Evolutionary conservation across 2,329 filamentous ascomycete species (phyloP).

Genomic region (Colletotrichum paranaense): DNA sequence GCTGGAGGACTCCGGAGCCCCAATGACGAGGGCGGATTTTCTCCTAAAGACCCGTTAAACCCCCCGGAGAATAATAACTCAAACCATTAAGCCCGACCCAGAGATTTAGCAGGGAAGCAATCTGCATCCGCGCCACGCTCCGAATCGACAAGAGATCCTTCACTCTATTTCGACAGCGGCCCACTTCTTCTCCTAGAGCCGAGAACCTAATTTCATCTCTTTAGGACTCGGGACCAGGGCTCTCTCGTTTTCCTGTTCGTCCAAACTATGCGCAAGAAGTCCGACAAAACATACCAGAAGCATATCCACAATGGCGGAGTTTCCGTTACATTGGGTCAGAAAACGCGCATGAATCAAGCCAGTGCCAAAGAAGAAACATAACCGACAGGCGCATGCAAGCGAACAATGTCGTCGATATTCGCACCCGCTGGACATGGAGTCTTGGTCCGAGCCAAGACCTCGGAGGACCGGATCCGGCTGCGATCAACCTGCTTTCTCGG

Average conservation of each 20-base stretch:
- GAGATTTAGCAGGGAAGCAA: neutral
- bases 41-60: neutral
- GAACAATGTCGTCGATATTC: neutral
- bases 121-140: conserved; percentile 25
- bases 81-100: neutral
- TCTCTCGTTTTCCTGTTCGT: conserved; percentile 10
- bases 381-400: conserved; percentile 1
- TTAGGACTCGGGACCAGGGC: neutral
- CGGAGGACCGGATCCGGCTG: neutral
- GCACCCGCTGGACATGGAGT: neutral
- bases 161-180: neutral
- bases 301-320: conserved; percentile 16
- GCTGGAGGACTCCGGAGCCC: neutral
- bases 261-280: conserved; percentile 1
- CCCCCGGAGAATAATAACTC: neutral
- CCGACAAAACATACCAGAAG: neutral
- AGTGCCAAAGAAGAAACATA: conserved; percentile 19
- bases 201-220: conserved; percentile 19
- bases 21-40: neutral
- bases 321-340: conserved; percentile 12
- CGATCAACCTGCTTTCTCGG: conserved; percentile 20
- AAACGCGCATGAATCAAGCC: conserved; percentile 16
- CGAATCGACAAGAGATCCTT: conserved; percentile 17
- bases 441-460: conserved; percentile 12
- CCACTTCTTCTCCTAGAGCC: conserved; percentile 16